A percentile compares a stretch with the other conserved stretches of the same genome.
These are phyloP conservation scores for Candida buenavistaensis DNA, from an alignment of 1,139 yeast genomes.

Conservation along the genomic window DNA sequence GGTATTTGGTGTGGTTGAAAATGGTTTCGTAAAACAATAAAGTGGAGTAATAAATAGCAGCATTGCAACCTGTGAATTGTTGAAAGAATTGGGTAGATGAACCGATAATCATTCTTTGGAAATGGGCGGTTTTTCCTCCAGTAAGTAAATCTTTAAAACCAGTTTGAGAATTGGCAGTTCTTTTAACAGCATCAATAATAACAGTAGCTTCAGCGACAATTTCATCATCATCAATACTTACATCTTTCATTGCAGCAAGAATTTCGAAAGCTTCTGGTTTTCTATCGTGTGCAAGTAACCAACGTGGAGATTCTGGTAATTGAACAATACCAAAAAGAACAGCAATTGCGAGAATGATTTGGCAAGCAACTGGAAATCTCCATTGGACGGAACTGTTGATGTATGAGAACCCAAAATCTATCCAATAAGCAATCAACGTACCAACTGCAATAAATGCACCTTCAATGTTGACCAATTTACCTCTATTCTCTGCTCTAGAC, in stretches of 20 bases:
- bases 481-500: constrained; percentile 71
- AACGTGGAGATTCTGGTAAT: constrained; percentile 75
- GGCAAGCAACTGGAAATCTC: constrained; percentile 51
- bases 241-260: constrained; percentile 40
- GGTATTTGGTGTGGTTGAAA: constrained; percentile 40
- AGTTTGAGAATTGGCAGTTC: constrained; percentile 37
- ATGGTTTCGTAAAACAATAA: constrained; percentile 60
- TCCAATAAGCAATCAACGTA: constrained; percentile 73
- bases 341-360: constrained; percentile 38
- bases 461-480: constrained; percentile 66
- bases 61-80: constrained; percentile 65
- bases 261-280: constrained; percentile 49
- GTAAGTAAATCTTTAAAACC: constrained; percentile 53
- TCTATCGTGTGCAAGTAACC: constrained; percentile 59
- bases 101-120: constrained; percentile 59
- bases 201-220: constrained; percentile 44
- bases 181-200: constrained; percentile 43
- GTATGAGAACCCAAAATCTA: constrained; percentile 70
- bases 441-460: constrained; percentile 75
- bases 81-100: constrained; percentile 59
- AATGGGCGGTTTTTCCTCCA: constrained; percentile 58
- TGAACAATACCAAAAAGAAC: constrained; percentile 36
- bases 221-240: constrained; percentile 42
- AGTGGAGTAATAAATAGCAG: constrained; percentile 68
- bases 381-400: constrained; percentile 51